phyloP scores from a whole-genome alignment of 2,329 filamentous ascomycete genomes.

The Colletotrichum sp. region DNA sequence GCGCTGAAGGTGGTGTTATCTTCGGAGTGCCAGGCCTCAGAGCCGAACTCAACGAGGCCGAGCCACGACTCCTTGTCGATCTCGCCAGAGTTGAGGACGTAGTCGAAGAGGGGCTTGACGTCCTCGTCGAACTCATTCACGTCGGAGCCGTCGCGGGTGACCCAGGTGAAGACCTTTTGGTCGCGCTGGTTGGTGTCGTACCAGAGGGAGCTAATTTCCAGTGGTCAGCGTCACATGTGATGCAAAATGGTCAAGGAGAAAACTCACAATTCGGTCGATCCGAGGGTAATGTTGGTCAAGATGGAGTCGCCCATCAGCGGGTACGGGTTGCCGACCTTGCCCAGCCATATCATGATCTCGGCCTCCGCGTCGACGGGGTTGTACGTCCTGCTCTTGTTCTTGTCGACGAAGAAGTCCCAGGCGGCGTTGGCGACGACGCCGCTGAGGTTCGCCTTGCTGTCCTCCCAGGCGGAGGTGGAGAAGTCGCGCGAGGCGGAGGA shows the following conservation, averaged over 20 bases:
- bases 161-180: constrained; percentile 35
- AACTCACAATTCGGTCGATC: constrained; percentile 32
- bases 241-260: not conserved
- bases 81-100: constrained; percentile 32
- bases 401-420: constrained; percentile 37
- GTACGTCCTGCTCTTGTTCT: constrained; percentile 25
- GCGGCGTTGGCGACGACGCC: constrained; percentile 33
- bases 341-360: constrained; percentile 40
- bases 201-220: constrained; percentile 29
- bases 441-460: constrained; percentile 26
- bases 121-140: constrained; percentile 32
- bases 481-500: constrained; percentile 23
- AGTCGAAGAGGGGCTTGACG: constrained; percentile 33
- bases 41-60: constrained; percentile 35
- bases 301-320: constrained; percentile 30
- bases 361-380: constrained; percentile 31
- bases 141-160: constrained; percentile 24
- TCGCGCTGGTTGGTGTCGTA: constrained; percentile 31
- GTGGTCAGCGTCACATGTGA: not conserved
- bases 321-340: constrained; percentile 29
- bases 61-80: constrained; percentile 29
- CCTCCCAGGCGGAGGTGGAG: constrained; percentile 20
- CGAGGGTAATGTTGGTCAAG: constrained; percentile 29
- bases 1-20: constrained; percentile 35
- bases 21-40: constrained; percentile 31